These are phyloP conservation scores for Chrysoporthe puriensis DNA, from an alignment of 2,329 filamentous ascomycete genomes.

Conservation along the genomic window DNA sequence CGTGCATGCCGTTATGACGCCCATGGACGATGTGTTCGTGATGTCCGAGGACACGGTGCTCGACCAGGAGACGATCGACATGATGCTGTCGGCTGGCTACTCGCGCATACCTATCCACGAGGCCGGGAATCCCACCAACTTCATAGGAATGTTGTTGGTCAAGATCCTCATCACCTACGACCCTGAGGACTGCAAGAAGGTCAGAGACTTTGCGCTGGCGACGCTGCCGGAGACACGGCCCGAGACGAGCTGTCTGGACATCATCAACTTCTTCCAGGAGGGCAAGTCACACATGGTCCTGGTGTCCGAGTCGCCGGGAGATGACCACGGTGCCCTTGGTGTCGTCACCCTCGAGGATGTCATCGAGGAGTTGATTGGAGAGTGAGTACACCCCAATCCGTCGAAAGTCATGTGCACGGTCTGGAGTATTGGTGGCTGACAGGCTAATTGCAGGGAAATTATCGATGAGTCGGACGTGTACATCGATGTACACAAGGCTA, in stretches of 20 bases:
- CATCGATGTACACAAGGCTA: constrained; percentile 97
- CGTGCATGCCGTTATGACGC: constrained; percentile 96
- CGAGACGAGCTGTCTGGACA: constrained; percentile 95
- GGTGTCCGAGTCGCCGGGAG: constrained; percentile 87
- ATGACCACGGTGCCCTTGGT: constrained; percentile 85
- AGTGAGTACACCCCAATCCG: constrained; percentile 62
- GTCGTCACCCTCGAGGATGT: constrained; percentile 97
- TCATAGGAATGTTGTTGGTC: constrained; percentile 96
- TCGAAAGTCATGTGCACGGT: background rate
- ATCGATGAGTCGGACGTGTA: constrained; percentile 99
- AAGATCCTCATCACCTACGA: constrained; percentile 99
- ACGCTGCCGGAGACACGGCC: constrained; percentile 93
- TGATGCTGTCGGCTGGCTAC: constrained; percentile 90
- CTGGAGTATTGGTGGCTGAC: constrained; percentile 21
- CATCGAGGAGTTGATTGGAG: constrained; percentile 97
- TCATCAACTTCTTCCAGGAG: constrained; percentile 99
- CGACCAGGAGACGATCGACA: constrained; percentile 92
- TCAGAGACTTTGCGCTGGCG: constrained; percentile 88
- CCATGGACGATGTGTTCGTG: constrained; percentile 95
- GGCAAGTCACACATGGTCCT: constrained; percentile 99
- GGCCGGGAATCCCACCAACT: constrained; percentile 81
- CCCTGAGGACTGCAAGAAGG: constrained; percentile 85
- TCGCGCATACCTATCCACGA: constrained; percentile 94
- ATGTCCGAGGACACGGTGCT: constrained; percentile 94
- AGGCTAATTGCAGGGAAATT: constrained; percentile 72